phyloP scores from a whole-genome alignment of 164 flowering plant species.

The Cinnamomum micranthum region DNA sequence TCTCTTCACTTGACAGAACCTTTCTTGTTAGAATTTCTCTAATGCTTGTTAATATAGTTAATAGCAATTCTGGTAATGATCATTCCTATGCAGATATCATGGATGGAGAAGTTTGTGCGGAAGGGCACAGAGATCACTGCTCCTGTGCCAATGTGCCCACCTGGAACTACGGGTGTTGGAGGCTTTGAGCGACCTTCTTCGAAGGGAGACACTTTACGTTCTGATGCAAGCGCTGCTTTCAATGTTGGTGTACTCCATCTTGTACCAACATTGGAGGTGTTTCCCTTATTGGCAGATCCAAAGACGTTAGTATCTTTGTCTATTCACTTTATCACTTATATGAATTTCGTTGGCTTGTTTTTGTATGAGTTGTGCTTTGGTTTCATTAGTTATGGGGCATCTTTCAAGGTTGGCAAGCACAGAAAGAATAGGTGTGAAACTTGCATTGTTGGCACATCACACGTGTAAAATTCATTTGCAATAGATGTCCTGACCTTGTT shows the following conservation, averaged over 20 bases:
- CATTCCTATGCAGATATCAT: constrained; percentile 70
- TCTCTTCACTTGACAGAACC: not conserved
- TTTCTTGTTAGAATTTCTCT: not conserved
- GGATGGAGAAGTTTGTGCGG: constrained; percentile 97
- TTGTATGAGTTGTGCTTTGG: no score
- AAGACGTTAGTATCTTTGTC: constrained; percentile 46
- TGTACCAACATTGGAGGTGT: constrained; percentile 89
- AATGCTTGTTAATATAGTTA: not conserved
- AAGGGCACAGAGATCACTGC: constrained; percentile 95
- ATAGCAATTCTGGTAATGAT: no score
- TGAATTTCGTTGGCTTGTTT: not conserved
- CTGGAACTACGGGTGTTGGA: constrained; percentile 97
- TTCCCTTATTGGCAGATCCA: constrained; percentile 78
- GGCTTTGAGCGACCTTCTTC: constrained; percentile 95
- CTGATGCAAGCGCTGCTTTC: constrained; percentile 74
- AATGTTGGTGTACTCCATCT: constrained; percentile 97
- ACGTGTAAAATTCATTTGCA: no score
- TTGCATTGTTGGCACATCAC: no score
- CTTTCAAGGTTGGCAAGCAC: no score
- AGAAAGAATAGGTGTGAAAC: no score
- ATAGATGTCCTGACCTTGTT: no score
- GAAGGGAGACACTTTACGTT: constrained; percentile 69
- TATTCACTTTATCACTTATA: not conserved
- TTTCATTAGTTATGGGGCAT: no score
- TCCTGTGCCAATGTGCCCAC: constrained; percentile 89